Evolutionary conservation across 2,329 filamentous ascomycete species (phyloP).

Genomic region (Cladosporium halotolerans): DNA sequence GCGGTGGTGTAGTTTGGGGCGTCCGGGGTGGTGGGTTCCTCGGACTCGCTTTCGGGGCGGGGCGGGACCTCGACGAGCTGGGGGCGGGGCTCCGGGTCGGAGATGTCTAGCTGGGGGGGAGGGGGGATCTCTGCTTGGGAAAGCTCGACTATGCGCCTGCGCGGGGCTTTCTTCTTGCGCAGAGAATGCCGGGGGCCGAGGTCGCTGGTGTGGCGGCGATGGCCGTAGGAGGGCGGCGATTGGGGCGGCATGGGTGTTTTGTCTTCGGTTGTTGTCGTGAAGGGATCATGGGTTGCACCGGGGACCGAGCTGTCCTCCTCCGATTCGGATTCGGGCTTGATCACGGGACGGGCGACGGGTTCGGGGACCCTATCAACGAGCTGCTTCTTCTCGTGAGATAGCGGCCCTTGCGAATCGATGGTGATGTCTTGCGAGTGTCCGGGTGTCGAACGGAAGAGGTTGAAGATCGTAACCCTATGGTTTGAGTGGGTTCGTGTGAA

Average conservation of each 20-base stretch:
- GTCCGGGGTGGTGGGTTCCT: conserved; percentile 20
- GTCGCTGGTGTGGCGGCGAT: conserved; percentile 26
- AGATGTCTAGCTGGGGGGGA: conserved; percentile 14
- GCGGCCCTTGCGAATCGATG: conserved; percentile 77
- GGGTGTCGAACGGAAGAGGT: conserved; percentile 82
- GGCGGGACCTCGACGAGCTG: conserved; percentile 26
- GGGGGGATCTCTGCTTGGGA: conserved; percentile 38
- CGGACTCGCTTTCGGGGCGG: conserved; percentile 22
- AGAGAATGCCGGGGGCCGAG: conserved; percentile 32
- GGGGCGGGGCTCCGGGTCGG: conserved; percentile 17
- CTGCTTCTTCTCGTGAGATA: conserved; percentile 77
- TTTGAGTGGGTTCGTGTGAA: conserved; percentile 81
- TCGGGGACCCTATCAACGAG: conserved; percentile 76
- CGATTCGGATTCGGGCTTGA: conserved; percentile 62
- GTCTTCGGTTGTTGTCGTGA: background rate
- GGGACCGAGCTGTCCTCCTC: conserved; percentile 43
- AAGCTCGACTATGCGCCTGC: conserved; percentile 53
- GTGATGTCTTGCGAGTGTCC: conserved; percentile 86
- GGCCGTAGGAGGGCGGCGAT: conserved; percentile 12
- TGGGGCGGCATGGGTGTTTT: background rate
- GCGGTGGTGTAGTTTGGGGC: conserved; percentile 16
- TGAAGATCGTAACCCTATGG: conserved; percentile 89
- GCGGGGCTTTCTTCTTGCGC: conserved; percentile 51
- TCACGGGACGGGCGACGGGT: conserved; percentile 67
- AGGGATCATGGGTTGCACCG: conserved; percentile 4